These are phyloP conservation scores for Hypoxylon rubiginosum DNA, from an alignment of 2,329 filamentous ascomycete species.

Conservation along the genomic window DNA sequence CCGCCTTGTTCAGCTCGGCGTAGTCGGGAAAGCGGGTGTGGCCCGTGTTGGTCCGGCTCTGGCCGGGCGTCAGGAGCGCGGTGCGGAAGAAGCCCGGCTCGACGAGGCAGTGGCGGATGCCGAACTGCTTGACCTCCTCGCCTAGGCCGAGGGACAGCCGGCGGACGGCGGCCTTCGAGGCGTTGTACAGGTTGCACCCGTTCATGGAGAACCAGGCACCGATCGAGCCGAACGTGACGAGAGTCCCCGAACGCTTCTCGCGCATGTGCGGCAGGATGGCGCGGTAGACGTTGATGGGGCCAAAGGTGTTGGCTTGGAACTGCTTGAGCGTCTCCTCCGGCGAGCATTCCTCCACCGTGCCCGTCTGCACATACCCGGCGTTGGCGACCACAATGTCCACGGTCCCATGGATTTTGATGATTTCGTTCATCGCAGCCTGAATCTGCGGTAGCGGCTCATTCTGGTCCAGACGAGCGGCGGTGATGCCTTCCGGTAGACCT, in stretches of 20 bases:
- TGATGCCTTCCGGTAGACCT: constrained; percentile 50
- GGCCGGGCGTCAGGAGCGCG: constrained; percentile 43
- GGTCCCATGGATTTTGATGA: constrained; percentile 54
- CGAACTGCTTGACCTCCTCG: constrained; percentile 52
- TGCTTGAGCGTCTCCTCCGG: constrained; percentile 41
- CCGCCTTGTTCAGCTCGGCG: constrained; percentile 25
- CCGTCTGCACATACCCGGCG: constrained; percentile 59
- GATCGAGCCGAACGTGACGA: constrained; percentile 55
- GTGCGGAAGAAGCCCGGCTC: constrained; percentile 56
- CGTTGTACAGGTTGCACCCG: constrained; percentile 52
- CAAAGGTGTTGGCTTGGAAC: constrained; percentile 57
- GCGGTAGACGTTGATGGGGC: constrained; percentile 53
- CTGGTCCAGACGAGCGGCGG: constrained; percentile 57
- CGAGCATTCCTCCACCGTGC: constrained; percentile 58
- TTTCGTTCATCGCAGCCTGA: constrained; percentile 54
- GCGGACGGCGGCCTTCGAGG: constrained; percentile 54
- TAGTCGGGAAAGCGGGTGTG: constrained; percentile 32
- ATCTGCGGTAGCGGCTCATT: constrained; percentile 53
- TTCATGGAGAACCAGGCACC: constrained; percentile 47
- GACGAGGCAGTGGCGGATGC: constrained; percentile 53
- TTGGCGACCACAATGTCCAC: constrained; percentile 63
- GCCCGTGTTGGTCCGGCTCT: constrained; percentile 30
- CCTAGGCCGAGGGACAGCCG: constrained; percentile 40
- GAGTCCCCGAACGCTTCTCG: constrained; percentile 48
- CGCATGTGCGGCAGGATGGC: constrained; percentile 56